Evolutionary conservation across 306 rosid species (phyloP), one percentile per base, ranked within the genome.

Genomic region (Vicia villosa): DNA sequence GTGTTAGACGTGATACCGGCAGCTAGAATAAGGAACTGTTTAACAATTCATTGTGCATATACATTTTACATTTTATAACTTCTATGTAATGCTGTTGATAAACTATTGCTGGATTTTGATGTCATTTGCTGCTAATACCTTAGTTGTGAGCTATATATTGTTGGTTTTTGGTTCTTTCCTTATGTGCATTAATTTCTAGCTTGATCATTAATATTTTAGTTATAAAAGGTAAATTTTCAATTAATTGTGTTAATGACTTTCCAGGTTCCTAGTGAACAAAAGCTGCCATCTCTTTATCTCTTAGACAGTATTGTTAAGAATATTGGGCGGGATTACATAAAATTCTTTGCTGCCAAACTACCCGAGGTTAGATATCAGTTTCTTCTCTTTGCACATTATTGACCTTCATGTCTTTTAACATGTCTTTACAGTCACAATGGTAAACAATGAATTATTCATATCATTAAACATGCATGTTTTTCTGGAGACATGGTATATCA

Each of bases 241-340:
- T 79, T 78, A 66, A 76, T 70, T 37, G 26, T 51, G 56, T 50
- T 51, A 55, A 51, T 77, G 65, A 76, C 51, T 78, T 74, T 87
- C 72, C 98, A 92, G 96, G 98, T 92, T 77, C 87, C 96, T 9
- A 87, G 84, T 63, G 98, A 92, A 19, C 96, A 87, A 81, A 92
- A 92, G 86, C 86, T 92, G 52, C 98, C 98, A 36, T 87, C 98
- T 12, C 98, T 92, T 57, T 92, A 92, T 84, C 95, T 92, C 72
- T 70, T 92, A 69, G 98, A 92, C 92, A 89, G 98, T 79, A 92
- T 92, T 57, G 96, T 92, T 57, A 92, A 92, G 95, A 92, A 92
- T 79, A 89, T 92, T 7, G 96, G 97, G 74, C 80, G 88, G 80
- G 95, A 87, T 74, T 92, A 92, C 81, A 89, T 89, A 45, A 92